Base-by-base conservation (phyloP, 345 rosid species). In the Citrus sp. region DNA sequence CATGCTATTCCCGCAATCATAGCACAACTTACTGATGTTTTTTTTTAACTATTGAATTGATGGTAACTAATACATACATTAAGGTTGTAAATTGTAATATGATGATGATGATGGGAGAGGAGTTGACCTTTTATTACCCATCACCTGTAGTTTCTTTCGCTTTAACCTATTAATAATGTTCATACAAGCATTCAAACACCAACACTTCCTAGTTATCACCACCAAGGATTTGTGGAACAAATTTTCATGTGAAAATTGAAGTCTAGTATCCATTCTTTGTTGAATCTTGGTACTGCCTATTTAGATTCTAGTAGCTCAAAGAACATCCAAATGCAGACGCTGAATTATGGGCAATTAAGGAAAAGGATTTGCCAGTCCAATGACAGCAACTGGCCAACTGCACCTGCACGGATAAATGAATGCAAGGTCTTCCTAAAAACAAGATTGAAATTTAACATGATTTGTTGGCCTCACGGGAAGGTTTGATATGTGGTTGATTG, bases 1-100 rank as follows among this genome's bases (percentile, higher is more conserved):
- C 85, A 78, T 75, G 78, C 73, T 66, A 62, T 72, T 73, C 87
- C 80, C 78, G 22, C 56, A 69, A 85, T 81, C 78, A 81, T 72
- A 30, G 75, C 80, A 65, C 70, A 22, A 34, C 68, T 46, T 30
- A 35, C 54, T 13, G 16, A 61, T 28, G 75, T 59, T 73, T 55
- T 62, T 73, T 62, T 55, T 75, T 21, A 25, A 67, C 40, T 40
- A 38, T 67, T 32, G 68, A 40, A 28, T 79, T 54, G 63, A 77
- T 69, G 81, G 40, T 60, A 68, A 73, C 70, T 62, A 25, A 67
- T 68, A 22, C 61, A 75, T 30, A 30, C 21, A 49, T 27, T 59
- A 56, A 42, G 78, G 4, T 76, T 65, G 19, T 76, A 35, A 65
- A 24, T 10, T 75, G 61, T 66, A 66, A 55, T 10, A 34, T 54